Conservation (phyloP, 2,329 filamentous ascomycete species). For the Penicillium decumbens region DNA sequence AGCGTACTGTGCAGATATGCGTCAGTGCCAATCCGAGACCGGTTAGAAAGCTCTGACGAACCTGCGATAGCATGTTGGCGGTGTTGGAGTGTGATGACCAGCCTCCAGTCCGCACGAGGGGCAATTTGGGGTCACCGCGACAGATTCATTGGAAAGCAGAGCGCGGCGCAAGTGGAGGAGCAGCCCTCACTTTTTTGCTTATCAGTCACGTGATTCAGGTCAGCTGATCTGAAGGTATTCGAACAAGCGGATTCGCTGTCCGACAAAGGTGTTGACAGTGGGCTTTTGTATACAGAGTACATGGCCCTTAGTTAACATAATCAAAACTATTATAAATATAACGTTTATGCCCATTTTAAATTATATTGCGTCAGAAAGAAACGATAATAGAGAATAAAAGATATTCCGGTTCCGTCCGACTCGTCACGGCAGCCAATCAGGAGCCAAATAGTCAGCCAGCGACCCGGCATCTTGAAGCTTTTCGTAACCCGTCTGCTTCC, state of each 20-base stretch:
- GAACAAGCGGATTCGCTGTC: neutral
- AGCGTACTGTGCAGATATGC: conserved; percentile 52
- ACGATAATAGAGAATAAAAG: conserved; percentile 10
- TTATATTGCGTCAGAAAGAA: neutral
- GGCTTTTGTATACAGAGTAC: neutral
- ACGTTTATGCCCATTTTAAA: neutral
- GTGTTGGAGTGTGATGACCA: conserved; percentile 73
- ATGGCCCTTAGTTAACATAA: neutral
- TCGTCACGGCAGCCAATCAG: conserved; percentile 41
- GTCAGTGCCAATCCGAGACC: conserved; percentile 23
- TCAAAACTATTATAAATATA: neutral
- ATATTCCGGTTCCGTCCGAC: conserved; percentile 38
- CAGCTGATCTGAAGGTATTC: conserved; percentile 10
- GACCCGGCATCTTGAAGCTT: conserved; percentile 42
- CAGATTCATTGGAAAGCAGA: conserved; percentile 27
- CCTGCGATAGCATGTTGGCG: conserved; percentile 51
- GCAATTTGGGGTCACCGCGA: conserved; percentile 62
- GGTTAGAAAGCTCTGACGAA: conserved; percentile 38
- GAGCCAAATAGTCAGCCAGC: conserved; percentile 32
- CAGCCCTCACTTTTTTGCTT: conserved; percentile 24
- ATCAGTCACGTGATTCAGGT: conserved; percentile 23
- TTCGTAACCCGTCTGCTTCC: conserved; percentile 35
- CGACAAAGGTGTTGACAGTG: neutral
- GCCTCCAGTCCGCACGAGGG: conserved; percentile 65
- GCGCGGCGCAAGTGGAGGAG: neutral